Base-by-base conservation (phyloP, 2,329 filamentous ascomycete genomes). In the Epichloe baconii region DNA sequence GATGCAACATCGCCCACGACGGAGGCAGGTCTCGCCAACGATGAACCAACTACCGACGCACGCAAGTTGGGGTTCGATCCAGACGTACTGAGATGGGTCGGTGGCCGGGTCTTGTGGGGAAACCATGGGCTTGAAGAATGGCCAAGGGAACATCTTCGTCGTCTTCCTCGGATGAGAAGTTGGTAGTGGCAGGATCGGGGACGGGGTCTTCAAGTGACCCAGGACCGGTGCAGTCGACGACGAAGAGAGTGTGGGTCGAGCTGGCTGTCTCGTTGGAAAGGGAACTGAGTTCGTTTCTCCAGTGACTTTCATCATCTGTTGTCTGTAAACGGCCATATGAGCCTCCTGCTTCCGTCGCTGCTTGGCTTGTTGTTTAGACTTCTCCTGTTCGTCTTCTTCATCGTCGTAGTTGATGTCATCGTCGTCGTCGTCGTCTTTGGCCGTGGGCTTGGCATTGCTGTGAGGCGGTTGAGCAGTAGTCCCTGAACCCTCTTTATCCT, bases 271-370 rank as follows among this genome's bases (percentile, higher is more conserved):
- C 12, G 37, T 15, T 12, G 54, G 48, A 8, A 54, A 23, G 5
- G 57, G 41, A 7, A 55, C 47, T 5, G 55, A 46, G 4, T 75
- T 66, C 21, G 80, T 70, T 58, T 91, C 87, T 46, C 89, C 89
- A 1, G 88, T 94, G 34, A 93, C 85, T 68, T 95, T 95, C 86
- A 91, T 95, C 89, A 95, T 95, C 67, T 93, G 86, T 65, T 95
- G 89, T 52, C 89, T 80, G 66, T 95, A 95, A 2, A 95, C 84
- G 1, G 88, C 78, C 73, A 95, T 83, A 64, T 93, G 88, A 12
- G 89, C 89, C 66, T 95, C 88, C 64, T 95, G 89, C 72, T 90
- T 93, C 60, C 82, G 80, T 56, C 89, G 77, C 64, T 93, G 87
- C 64, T 83, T 86, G 17, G 84, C 80, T 45, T 85, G 75, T 62